Conservation (phyloP, 179 eudicot genomes). For the Actinidia arguta region DNA sequence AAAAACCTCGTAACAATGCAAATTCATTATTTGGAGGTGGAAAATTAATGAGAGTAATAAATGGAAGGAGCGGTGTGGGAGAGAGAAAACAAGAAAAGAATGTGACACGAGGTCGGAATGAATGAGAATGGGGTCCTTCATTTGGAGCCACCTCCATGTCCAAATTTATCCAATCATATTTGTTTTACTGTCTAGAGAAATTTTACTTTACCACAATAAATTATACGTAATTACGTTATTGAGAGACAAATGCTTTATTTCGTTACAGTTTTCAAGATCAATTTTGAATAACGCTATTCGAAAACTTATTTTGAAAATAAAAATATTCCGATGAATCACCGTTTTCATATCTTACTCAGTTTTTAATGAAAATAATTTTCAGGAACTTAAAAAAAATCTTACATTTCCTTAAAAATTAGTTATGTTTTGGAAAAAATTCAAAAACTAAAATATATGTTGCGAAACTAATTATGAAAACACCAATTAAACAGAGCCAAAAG, state of each 20-base stretch:
- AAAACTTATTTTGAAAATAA: background rate
- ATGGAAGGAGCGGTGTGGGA: background rate
- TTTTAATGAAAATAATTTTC: no score
- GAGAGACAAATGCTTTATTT: background rate
- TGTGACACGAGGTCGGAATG: background rate
- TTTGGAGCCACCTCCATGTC: background rate
- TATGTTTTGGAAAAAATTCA: no score
- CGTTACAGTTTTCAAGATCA: background rate
- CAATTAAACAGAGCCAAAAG: background rate
- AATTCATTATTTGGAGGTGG: no score
- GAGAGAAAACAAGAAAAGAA: background rate
- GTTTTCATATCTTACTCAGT: no score
- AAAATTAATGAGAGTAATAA: constrained; percentile 1
- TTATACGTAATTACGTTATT: background rate
- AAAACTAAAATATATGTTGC: no score
- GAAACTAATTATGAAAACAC: background rate
- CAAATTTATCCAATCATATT: background rate
- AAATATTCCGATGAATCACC: background rate
- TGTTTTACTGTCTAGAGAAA: background rate
- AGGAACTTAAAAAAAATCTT: no score
- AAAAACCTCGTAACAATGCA: no score
- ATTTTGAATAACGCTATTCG: background rate
- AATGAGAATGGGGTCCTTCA: constrained; percentile 10
- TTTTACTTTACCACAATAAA: background rate
- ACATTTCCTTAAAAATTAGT: no score